These are phyloP conservation scores for Lobulomyces angularis DNA, from an alignment of 192 early-diverging fungal genomes.

Conservation along the genomic window DNA sequence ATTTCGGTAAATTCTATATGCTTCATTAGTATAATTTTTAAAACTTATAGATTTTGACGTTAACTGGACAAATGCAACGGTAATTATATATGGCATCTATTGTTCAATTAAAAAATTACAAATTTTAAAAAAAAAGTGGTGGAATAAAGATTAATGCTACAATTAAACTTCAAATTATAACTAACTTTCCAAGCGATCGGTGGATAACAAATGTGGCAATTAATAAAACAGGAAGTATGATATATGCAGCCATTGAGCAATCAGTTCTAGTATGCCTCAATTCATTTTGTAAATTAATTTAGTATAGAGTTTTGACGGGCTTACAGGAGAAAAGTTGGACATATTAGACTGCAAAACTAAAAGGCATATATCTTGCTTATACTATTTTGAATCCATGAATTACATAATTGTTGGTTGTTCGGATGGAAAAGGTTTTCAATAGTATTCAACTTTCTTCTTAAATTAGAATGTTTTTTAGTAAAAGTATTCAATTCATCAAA, in stretches of 20 bases:
- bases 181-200: constrained; percentile 18
- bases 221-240: constrained; percentile 10
- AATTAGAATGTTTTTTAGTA: constrained; percentile 5
- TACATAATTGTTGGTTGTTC: constrained; percentile 31
- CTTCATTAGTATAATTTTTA: neutral
- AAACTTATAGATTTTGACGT: constrained; percentile 12
- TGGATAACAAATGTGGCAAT: constrained; percentile 30
- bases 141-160: constrained; percentile 10
- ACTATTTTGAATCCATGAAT: constrained; percentile 23
- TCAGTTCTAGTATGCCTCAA: constrained; percentile 20
- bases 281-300: neutral
- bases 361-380: constrained; percentile 23
- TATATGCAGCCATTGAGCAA: constrained; percentile 25
- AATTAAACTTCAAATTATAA: constrained; percentile 6
- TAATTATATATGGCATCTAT: constrained; percentile 10
- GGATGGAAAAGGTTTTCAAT: constrained; percentile 25
- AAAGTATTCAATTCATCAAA: constrained; percentile 24
- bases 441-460: constrained; percentile 4
- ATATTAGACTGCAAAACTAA: constrained; percentile 13
- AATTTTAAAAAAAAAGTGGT: constrained; percentile 9
- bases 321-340: constrained; percentile 12
- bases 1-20: constrained; percentile 9
- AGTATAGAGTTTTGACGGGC: constrained; percentile 11
- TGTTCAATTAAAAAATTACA: constrained; percentile 6
- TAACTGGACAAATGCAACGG: constrained; percentile 10